phyloP scores from a whole-genome alignment of 2,329 filamentous ascomycete species.

The Xylaria sp. region DNA sequence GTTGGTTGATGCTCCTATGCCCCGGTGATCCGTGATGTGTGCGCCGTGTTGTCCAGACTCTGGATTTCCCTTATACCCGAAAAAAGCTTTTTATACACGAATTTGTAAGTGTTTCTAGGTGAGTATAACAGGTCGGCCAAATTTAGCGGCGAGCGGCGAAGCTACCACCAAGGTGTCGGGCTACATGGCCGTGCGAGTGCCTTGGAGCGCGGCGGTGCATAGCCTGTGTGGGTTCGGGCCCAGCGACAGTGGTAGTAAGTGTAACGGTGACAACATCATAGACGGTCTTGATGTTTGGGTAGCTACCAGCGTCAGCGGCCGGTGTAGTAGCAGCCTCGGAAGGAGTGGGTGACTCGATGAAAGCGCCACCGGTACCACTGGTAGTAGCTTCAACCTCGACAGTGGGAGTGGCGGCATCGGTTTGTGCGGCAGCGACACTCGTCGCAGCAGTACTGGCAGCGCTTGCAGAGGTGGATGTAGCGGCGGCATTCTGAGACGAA shows the following conservation, averaged over 20 bases:
- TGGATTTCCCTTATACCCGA: neutral
- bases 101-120: constrained; percentile 5
- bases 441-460: constrained; percentile 10
- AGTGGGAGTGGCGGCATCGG: constrained; percentile 28
- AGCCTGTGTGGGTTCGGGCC: constrained; percentile 38
- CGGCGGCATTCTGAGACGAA: constrained; percentile 16
- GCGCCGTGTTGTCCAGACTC: neutral
- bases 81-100: constrained; percentile 25
- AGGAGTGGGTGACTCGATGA: constrained; percentile 43
- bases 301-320: constrained; percentile 38
- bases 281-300: constrained; percentile 53
- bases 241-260: constrained; percentile 41
- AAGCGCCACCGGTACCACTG: constrained; percentile 51
- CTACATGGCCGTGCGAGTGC: constrained; percentile 42
- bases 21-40: neutral
- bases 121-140: neutral
- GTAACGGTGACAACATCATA: constrained; percentile 61
- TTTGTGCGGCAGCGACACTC: constrained; percentile 18
- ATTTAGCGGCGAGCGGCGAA: constrained; percentile 41
- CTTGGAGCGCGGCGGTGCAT: constrained; percentile 40
- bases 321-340: constrained; percentile 42
- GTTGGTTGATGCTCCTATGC: neutral
- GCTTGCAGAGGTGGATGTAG: constrained; percentile 9
- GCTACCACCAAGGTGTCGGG: constrained; percentile 39
- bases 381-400: constrained; percentile 33